phyloP scores from a whole-genome alignment of 306 rosid genomes.

The Albizia julibrissin region DNA sequence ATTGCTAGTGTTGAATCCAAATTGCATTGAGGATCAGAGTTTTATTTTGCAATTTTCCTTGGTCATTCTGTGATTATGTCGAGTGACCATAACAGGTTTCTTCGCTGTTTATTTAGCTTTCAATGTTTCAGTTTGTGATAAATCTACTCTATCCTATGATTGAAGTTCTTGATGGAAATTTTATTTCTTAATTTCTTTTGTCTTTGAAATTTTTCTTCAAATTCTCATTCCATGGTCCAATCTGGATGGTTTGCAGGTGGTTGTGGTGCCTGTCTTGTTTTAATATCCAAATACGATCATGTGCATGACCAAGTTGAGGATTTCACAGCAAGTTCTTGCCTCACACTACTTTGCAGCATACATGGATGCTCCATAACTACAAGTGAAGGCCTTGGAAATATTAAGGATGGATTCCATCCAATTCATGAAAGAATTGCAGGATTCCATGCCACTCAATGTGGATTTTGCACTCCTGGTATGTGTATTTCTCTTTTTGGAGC shows the following conservation, averaged over 20 bases:
- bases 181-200: background rate
- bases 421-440: conserved; percentile 81
- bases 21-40: no score
- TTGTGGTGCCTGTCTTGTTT: conserved; percentile 89
- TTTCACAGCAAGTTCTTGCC: conserved; percentile 75
- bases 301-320: conserved; percentile 59
- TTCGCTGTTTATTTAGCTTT: background rate
- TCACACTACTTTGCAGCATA: conserved; percentile 73
- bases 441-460: conserved; percentile 92
- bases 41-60: no score
- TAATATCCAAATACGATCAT: conserved; percentile 74
- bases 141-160: no score
- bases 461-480: conserved; percentile 93
- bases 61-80: no score
- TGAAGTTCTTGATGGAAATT: no score
- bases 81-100: background rate
- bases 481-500: conserved; percentile 75
- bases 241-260: conserved; percentile 62
- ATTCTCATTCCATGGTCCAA: conserved; percentile 9
- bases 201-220: background rate
- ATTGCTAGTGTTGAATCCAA: no score
- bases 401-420: conserved; percentile 75
- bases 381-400: conserved; percentile 85
- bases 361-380: conserved; percentile 76
- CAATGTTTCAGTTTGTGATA: background rate